Evolutionary conservation across 139 green algal species (phyloP), one percentile per base, ranked within the genome.

Genomic region (Chlamydomonas sp.): DNA sequence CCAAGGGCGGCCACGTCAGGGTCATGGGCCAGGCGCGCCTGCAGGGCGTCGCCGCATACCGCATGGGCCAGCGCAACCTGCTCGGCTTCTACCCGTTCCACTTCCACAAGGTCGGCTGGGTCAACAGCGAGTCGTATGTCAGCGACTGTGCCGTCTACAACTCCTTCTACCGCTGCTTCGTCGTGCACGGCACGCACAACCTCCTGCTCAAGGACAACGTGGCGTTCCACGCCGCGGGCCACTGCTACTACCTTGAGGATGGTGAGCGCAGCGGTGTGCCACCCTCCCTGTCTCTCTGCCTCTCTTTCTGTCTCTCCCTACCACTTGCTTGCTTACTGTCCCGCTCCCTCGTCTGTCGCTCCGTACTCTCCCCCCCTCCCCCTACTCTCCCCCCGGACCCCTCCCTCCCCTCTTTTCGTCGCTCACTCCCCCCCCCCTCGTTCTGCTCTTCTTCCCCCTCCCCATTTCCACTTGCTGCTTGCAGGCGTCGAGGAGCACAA

Each of bases 71-170:
- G 73, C 48, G 1, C 16, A 88, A 89, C 58, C 49, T 81, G 16
- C 31, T 82, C 38, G 81, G 81, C 0, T 71, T 73, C 24, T 89
- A 89, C 73, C 83, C 83, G 47, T 83, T 89, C 64, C 83, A 89
- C 65, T 89, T 65, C 49, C 78, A 84, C 65, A 30, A 83, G 43
- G 20, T 79, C 1, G 70, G 69, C 6, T 10, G 50, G 8, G 59
- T 68, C 37, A 34, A 13, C 29, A 33, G 58, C 10, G 35, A 29
- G n/a, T 75, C 62, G 24, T 80, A 81, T 59, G 54, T 79, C 29
- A 71, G 36, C 0, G 81, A 85, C 72, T 76, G 63, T 63, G 68
- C 76, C 0, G 83, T 88, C 3, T 88, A 73, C 71, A 48, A 50
- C 30, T 73, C 63, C 28, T 76, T 50, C 76, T 82, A 73, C 64